Evolutionary conservation across 1,284 basidiomycete species (phyloP), one percentile per base, ranked within the genome.

Genomic region (Phenoliferia sp.): DNA sequence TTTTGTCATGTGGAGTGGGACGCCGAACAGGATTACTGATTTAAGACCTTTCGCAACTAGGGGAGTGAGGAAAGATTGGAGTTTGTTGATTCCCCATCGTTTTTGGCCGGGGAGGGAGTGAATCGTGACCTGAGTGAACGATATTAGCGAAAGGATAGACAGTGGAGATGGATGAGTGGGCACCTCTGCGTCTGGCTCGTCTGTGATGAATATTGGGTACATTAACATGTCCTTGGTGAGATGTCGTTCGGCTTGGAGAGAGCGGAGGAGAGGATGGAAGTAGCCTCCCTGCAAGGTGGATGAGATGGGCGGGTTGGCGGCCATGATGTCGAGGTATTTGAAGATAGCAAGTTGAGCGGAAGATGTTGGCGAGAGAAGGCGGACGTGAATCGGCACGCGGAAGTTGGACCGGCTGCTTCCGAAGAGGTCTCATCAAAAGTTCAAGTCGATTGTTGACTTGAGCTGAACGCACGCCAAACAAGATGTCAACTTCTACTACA

Each of bases 161-260:
- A 19, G 29, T 10, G n/a, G 34, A 19, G 36, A 1, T 26, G 3
- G 32, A 28, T 32, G 34, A 48, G 2, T 3, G 26, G 10, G 36
- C 31, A 69, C 70, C 77, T 86, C 86, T 15, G 91, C 90, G 64
- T 93, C 84, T 1, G 91, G 88, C 70, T 95, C 90, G 79, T 96
- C 94, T 26, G 92, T 92, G 76, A 97, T 90, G 79, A 97, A 96
- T 77, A 97, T 93, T 15, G 94, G 94, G 80, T 96, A 97, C 90
- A 96, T 96, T 80, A 97, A 84, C 93, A 95, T 95, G 68, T 72
- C 72, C 66, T 76, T 76, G 6, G 74, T 76, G 63, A 76, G 66
- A 55, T 72, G 71, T 7, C 74, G 67, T 59, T 76, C 75, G 7
- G 72, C 75, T 80, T 96, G 94, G 86, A 90, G 93, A 80, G 86